These are phyloP conservation scores for Oxytropis ochrocephala DNA, from an alignment of 306 rosid genomes.

Conservation along the genomic window DNA sequence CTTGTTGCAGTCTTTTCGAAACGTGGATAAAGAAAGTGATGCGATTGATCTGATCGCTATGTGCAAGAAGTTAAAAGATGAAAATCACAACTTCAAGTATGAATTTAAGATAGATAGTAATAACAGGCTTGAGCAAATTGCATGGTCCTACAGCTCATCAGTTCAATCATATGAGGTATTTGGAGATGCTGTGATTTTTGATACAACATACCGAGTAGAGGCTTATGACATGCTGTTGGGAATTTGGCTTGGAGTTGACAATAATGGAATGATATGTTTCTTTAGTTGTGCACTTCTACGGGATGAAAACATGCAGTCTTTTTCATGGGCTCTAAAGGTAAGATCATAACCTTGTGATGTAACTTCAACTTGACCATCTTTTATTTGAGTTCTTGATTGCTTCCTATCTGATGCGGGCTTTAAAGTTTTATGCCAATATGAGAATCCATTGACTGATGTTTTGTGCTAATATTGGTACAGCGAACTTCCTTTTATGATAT, in stretches of 20 bases:
- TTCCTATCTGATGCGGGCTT: conserved; percentile 9
- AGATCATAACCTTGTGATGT: conserved; percentile 18
- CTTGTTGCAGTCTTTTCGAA: conserved; percentile 70
- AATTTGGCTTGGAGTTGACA: conserved; percentile 87
- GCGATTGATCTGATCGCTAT: conserved; percentile 75
- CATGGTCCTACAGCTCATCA: conserved; percentile 66
- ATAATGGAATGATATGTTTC: conserved; percentile 74
- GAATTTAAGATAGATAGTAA: conserved; percentile 69
- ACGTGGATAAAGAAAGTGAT: conserved; percentile 70
- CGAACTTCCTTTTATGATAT: background rate
- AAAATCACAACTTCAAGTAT: conserved; percentile 61
- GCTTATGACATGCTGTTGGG: conserved; percentile 79
- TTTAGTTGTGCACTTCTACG: conserved; percentile 66
- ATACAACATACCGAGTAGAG: conserved; percentile 67
- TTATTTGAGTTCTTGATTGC: conserved; percentile 13
- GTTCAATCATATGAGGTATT: conserved; percentile 51
- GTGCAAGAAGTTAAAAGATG: conserved; percentile 83
- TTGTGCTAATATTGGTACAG: background rate
- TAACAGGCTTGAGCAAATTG: conserved; percentile 77
- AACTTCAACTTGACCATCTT: conserved; percentile 5
- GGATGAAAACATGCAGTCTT: conserved; percentile 63
- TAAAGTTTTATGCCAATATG: background rate
- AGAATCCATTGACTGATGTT: conserved; percentile 3
- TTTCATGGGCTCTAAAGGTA: conserved; percentile 81
- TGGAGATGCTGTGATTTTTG: conserved; percentile 77